phyloP scores from a whole-genome alignment of 2,329 filamentous ascomycete species.

The Colletotrichum shisoi region DNA sequence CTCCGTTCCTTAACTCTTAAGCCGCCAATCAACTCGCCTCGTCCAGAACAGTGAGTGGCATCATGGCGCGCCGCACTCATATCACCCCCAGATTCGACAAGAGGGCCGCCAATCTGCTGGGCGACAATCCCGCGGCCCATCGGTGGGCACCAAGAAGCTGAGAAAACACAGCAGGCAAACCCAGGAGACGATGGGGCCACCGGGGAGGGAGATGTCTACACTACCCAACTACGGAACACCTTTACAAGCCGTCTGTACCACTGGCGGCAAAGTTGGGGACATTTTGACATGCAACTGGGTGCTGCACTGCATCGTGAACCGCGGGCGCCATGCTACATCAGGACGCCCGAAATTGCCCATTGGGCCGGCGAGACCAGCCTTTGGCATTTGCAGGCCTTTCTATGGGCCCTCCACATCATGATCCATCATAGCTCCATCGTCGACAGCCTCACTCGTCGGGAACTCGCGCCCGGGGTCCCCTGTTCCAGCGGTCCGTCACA shows the following conservation, averaged over 20 bases:
- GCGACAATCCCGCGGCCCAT: background rate
- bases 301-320: constrained; percentile 37
- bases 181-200: background rate
- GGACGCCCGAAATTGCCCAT: constrained; percentile 37
- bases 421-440: constrained; percentile 38
- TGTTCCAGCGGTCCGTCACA: constrained; percentile 30
- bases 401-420: constrained; percentile 35
- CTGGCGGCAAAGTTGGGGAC: constrained; percentile 4
- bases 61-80: constrained; percentile 28
- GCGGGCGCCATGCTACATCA: constrained; percentile 33
- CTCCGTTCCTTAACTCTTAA: background rate
- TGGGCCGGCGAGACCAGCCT: constrained; percentile 39
- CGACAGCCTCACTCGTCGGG: constrained; percentile 49
- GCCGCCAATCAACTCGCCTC: constrained; percentile 12
- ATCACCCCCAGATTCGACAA: background rate
- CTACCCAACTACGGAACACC: too few relatives aligned
- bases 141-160: background rate
- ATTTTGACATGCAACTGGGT: constrained; percentile 18
- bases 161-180: background rate
- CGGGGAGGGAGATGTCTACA: background rate
- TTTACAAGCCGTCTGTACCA: background rate
- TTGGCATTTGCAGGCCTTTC: constrained; percentile 32
- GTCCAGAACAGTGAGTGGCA: constrained; percentile 20
- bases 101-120: constrained; percentile 17
- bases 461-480: constrained; percentile 42